Evolutionary conservation across 2,329 filamentous ascomycete genomes (phyloP), one percentile per base, ranked within the genome.

Genomic region (Aspergillus clavatus): DNA sequence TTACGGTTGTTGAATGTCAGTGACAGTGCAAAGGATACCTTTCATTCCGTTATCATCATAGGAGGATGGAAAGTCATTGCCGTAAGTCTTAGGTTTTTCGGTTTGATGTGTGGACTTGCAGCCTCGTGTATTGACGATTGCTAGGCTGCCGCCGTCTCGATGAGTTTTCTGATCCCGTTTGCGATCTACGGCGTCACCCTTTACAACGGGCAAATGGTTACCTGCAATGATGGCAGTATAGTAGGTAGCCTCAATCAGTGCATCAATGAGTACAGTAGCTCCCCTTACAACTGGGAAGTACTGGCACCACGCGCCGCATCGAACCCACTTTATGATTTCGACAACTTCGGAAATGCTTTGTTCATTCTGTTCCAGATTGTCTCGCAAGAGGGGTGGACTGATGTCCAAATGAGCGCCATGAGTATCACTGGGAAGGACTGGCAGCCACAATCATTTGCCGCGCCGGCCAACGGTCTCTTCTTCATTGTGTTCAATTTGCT

Each of bases 331-430:
- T 97, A 86, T 69, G 86, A 86, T 65, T 98, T 98, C 62, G 93
- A 98, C 66, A 86, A 94, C 62, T 98, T 98, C 59, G 87, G 86
- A n/a, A 81, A 87, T 43, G 86, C 91, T 0, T 76, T 98, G 26
- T 97, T 97, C 72, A 94, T 95, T 50, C 86, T 98, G 48, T 98
- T 96, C 72, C 90, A 97, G 66, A 96, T 98, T 68, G 91, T 97
- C 33, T 97, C 91, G 42, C 93, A 98, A 67, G 94, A 98, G 75
- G 93, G 93, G 26, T 98, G 94, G 93, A 83, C 84, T 8, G 89
- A 95, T 64, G 89, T 95, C n/a, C 87, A 93, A 63, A 90, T 87
- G 72, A 79, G 81, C 26, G 85, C 84, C 1, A 87, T 95, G 72
- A 81, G 82, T 24, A 93, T 97, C 53, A 90, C 84, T 1, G 89